A percentile compares a stretch with the other conserved stretches of the same genome.
phyloP scores from a whole-genome alignment of 2,329 filamentous ascomycete species.

The Botrytis fabae region DNA sequence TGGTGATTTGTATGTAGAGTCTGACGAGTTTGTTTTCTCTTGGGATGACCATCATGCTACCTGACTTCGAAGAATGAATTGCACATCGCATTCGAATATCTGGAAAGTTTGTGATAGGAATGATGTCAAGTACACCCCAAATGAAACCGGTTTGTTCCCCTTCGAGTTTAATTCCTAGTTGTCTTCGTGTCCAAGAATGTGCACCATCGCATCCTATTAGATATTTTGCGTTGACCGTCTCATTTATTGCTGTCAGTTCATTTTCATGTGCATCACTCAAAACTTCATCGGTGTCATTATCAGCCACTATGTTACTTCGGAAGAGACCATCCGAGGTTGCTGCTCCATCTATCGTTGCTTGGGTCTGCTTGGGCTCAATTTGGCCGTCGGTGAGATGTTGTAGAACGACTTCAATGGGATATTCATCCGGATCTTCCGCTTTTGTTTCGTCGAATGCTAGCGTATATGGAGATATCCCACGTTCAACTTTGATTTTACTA shows the following conservation, averaged over 20 bases:
- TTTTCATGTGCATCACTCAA: constrained; percentile 40
- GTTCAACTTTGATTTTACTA: constrained; percentile 58
- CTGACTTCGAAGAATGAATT: constrained; percentile 53
- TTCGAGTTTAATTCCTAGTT: constrained; percentile 56
- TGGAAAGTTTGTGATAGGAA: constrained; percentile 49
- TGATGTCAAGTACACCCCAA: constrained; percentile 55
- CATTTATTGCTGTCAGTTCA: constrained; percentile 50
- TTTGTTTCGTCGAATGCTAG: constrained; percentile 55
- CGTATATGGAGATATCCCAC: constrained; percentile 57
- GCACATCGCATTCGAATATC: constrained; percentile 60
- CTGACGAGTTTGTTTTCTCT: constrained; percentile 57
- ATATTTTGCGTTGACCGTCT: constrained; percentile 59
- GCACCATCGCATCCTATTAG: constrained; percentile 63
- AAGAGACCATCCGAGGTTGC: constrained; percentile 54
- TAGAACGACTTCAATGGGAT: constrained; percentile 62
- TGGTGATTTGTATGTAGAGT: constrained; percentile 48
- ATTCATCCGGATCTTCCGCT: constrained; percentile 52
- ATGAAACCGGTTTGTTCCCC: constrained; percentile 59
- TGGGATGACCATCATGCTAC: constrained; percentile 62
- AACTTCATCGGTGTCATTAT: constrained; percentile 57
- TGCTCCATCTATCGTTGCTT: constrained; percentile 35
- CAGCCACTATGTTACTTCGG: constrained; percentile 56
- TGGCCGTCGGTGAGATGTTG: constrained; percentile 59
- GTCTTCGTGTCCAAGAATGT: constrained; percentile 52
- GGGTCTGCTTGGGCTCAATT: constrained; percentile 51